phyloP scores from a whole-genome alignment of 116 monocot species.

The Papilionanthe hybrid region DNA sequence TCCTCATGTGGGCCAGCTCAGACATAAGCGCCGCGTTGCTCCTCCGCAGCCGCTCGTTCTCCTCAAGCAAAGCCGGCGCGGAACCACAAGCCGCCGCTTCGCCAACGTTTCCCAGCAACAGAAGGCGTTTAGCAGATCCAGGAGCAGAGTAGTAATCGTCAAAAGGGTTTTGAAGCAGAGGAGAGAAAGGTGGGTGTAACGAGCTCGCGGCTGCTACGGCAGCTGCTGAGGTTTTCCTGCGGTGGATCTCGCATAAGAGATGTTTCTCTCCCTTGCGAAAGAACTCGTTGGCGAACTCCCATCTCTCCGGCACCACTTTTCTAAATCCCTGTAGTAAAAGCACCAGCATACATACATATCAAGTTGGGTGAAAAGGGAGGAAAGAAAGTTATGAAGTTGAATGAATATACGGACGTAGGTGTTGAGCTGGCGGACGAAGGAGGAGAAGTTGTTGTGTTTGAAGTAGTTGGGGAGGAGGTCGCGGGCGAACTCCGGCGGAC shows the following conservation, averaged over 20 bases:
- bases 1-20: conserved; percentile 66
- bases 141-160: conserved; percentile 21
- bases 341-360: not conserved
- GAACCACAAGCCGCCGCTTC: not conserved
- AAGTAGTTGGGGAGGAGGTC: conserved; percentile 88
- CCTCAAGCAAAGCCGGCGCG: conserved; percentile 40
- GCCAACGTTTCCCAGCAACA: not conserved
- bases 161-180: conserved; percentile 30
- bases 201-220: conserved; percentile 16
- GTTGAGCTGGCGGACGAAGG: conserved; percentile 95
- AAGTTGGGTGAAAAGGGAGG: not conserved
- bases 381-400: not conserved
- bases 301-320: conserved; percentile 84
- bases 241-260: conserved; percentile 73
- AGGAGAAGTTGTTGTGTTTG: conserved; percentile 99
- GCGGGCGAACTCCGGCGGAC: conserved; percentile 77
- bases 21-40: conserved; percentile 52
- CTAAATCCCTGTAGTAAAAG: conserved; percentile 51
- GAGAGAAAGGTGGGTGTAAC: conserved; percentile 17
- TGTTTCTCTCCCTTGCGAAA: conserved; percentile 77
- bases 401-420: conserved; percentile 51
- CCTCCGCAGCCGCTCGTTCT: conserved; percentile 60
- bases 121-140: not conserved
- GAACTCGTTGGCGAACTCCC: conserved; percentile 96
- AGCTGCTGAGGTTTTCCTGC: conserved; percentile 35